These are phyloP conservation scores for Zygosaccharomyces kombuchaensis DNA, from an alignment of 805 yeast genomes.

Conservation along the genomic window DNA sequence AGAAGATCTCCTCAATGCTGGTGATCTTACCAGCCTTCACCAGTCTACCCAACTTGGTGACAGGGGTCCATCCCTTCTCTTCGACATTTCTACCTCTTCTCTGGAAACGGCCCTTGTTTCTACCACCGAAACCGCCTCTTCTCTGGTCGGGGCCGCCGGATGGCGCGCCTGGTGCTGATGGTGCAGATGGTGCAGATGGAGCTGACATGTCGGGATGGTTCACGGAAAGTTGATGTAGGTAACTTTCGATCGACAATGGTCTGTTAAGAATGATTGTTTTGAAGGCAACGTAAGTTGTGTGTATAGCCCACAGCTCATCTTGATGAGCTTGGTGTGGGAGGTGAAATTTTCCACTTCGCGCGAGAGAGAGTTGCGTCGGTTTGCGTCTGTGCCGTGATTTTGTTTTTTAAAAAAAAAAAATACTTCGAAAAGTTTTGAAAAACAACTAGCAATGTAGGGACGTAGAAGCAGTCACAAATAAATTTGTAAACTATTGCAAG, in stretches of 20 bases:
- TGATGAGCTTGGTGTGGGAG: no score
- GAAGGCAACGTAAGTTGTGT: no score
- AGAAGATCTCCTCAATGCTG: conserved; percentile 96
- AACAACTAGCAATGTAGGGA: no score
- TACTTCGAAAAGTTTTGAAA: no score
- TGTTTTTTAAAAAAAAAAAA: no score
- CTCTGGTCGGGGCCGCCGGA: conserved; percentile 31
- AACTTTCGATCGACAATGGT: conserved; percentile 48
- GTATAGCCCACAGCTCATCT: no score
- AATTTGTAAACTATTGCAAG: no score
- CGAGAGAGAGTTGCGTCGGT: no score
- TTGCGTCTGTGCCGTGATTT: no score
- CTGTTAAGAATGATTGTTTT: neutral
- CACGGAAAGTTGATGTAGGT: conserved; percentile 53
- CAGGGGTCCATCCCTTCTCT: conserved; percentile 99
- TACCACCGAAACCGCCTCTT: conserved; percentile 52
- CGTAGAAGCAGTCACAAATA: no score
- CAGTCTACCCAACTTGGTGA: conserved; percentile 99
- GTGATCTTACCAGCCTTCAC: conserved; percentile 98
- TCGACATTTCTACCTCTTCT: conserved; percentile 82
- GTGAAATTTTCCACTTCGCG: no score
- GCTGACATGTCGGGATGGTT: conserved; percentile 46
- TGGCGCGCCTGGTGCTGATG: conserved; percentile 32
- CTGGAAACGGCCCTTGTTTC: conserved; percentile 55
- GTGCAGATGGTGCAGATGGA: conserved; percentile 40